A percentile compares a stretch with the other conserved stretches of the same genome.
Evolutionary conservation across 805 yeast species (phyloP).

Genomic region (Suhomyces sp.): DNA sequence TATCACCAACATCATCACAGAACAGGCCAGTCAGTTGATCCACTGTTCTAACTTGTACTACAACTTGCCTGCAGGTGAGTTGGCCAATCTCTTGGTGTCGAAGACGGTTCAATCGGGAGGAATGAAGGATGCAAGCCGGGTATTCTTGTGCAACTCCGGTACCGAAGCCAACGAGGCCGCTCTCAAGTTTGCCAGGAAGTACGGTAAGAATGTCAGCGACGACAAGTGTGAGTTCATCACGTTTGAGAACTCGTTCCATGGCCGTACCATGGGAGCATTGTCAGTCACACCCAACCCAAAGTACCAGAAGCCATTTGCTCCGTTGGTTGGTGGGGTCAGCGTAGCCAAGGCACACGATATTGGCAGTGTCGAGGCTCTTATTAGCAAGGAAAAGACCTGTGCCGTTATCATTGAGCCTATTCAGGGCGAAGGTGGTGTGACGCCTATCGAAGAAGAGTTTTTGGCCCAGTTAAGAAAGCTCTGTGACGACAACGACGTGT

Average conservation of each 20-base stretch:
- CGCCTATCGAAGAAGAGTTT: slow-evolving; percentile 62
- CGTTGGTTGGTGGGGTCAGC: slow-evolving; percentile 85
- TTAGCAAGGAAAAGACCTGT: slow-evolving; percentile 62
- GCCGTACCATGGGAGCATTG: slow-evolving; percentile 90
- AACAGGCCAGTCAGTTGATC: slow-evolving; percentile 69
- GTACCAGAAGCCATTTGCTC: slow-evolving; percentile 88
- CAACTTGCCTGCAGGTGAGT: slow-evolving; percentile 78
- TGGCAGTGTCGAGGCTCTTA: slow-evolving; percentile 52
- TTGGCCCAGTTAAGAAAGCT: slow-evolving; percentile 61
- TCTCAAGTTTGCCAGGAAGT: slow-evolving; percentile 67
- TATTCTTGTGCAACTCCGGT: slow-evolving; percentile 60
- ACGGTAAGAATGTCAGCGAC: slow-evolving; percentile 55
- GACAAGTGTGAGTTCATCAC: slow-evolving; percentile 75
- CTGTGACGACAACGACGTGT: slow-evolving; percentile 66
- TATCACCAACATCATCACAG: slow-evolving; percentile 64
- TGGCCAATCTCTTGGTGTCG: slow-evolving; percentile 67
- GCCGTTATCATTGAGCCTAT: slow-evolving; percentile 96
- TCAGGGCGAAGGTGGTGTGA: slow-evolving; percentile 97
- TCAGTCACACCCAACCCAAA: slow-evolving; percentile 91
- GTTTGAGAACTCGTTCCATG: slow-evolving; percentile 91
- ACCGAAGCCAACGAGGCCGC: slow-evolving; percentile 62
- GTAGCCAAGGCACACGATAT: slow-evolving; percentile 63
- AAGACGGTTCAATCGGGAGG: slow-evolving; percentile 73
- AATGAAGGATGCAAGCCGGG: slow-evolving; percentile 75
- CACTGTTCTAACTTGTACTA: slow-evolving; percentile 86